Conservation (phyloP, 1,284 basidiomycete genomes). For the Boletus sp. region DNA sequence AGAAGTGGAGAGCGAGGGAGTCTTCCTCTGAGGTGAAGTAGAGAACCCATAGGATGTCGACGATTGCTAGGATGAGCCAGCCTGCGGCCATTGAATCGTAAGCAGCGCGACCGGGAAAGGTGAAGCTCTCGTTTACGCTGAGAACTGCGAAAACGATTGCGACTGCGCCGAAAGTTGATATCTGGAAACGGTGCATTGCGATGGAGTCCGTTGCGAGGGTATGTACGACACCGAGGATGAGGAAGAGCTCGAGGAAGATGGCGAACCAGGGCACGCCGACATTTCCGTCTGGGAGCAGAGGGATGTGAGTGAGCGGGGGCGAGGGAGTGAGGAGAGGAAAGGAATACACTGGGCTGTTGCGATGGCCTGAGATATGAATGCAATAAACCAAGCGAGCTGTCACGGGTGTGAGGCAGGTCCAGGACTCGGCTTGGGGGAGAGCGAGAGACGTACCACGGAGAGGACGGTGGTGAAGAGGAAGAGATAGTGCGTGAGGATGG, state of each 20-base stretch:
- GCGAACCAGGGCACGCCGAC: constrained; percentile 88
- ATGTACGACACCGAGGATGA: constrained; percentile 77
- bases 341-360: constrained; percentile 61
- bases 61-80: constrained; percentile 88
- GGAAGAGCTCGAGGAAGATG: constrained; percentile 81
- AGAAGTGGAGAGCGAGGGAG: constrained; percentile 75
- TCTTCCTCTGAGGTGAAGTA: constrained; percentile 97
- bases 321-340: neutral
- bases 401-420: constrained; percentile 3
- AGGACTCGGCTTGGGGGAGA: neutral
- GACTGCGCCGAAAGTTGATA: constrained; percentile 82
- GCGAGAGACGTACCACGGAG: constrained; percentile 53
- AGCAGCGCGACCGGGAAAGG: constrained; percentile 52
- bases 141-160: constrained; percentile 83
- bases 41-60: constrained; percentile 91
- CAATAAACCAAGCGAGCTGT: constrained; percentile 87
- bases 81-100: constrained; percentile 85
- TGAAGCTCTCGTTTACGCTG: constrained; percentile 69
- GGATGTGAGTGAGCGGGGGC: constrained; percentile 16
- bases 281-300: constrained; percentile 32
- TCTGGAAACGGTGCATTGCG: constrained; percentile 82
- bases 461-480: constrained; percentile 85
- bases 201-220: constrained; percentile 83
- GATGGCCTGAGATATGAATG: constrained; percentile 81
- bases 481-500: constrained; percentile 85